Conservation (phyloP, 768 basidiomycete species). For the Rhizopogon vinicolor region DNA sequence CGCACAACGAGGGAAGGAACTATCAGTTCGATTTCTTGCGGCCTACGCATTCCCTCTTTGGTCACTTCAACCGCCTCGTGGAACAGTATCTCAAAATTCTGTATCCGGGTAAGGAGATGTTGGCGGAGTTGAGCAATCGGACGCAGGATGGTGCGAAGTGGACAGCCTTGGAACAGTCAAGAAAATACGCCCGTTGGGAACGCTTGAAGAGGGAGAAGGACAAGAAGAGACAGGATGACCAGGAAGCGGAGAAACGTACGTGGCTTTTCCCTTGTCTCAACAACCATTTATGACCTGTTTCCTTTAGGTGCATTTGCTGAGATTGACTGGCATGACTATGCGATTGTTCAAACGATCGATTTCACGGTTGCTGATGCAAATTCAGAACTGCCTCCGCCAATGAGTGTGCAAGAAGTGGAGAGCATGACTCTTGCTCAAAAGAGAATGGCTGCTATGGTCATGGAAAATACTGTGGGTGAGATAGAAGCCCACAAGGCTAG, state of each 20-base stretch:
- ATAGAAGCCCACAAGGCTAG: slow-evolving; percentile 77
- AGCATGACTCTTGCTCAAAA: slow-evolving; percentile 97
- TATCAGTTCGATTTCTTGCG: slow-evolving; percentile 98
- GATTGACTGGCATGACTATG: slow-evolving; percentile 99
- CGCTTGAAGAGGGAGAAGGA: slow-evolving; percentile 77
- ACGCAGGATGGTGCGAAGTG: slow-evolving; percentile 65
- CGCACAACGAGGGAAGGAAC: slow-evolving; percentile 86
- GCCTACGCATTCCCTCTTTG: slow-evolving; percentile 93
- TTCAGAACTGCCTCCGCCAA: slow-evolving; percentile 92
- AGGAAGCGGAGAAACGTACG: slow-evolving; percentile 86
- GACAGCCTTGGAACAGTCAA: slow-evolving; percentile 72
- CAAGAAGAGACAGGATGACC: slow-evolving; percentile 83
- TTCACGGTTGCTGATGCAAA: slow-evolving; percentile 91
- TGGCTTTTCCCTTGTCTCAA: slow-evolving; percentile 9
- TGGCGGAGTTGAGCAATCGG: slow-evolving; percentile 70
- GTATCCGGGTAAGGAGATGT: slow-evolving; percentile 70
- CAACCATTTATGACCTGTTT: neutral
- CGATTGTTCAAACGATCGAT: slow-evolving; percentile 96
- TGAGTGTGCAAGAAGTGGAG: slow-evolving; percentile 92
- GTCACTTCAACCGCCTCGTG: slow-evolving; percentile 95
- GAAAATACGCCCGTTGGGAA: slow-evolving; percentile 86
- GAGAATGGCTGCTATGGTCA: slow-evolving; percentile 97
- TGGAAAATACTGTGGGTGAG: slow-evolving; percentile 89
- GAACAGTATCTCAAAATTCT: slow-evolving; percentile 94
- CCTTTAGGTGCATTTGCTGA: slow-evolving; percentile 83